Base-by-base conservation (phyloP, 1,139 yeast species). In the Yamadazyma diddensiae region DNA sequence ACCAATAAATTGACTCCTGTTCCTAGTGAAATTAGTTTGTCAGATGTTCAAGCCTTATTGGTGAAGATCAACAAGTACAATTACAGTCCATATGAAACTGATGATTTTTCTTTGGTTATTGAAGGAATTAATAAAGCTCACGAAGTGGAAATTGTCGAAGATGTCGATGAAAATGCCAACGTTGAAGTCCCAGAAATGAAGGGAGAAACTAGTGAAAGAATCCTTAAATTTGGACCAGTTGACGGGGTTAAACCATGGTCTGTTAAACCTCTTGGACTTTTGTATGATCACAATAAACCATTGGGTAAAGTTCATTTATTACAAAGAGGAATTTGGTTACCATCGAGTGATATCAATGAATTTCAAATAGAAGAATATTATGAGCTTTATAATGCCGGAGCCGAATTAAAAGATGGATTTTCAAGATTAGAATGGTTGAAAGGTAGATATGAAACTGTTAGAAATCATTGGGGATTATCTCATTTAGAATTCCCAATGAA, bases 351-450 rank as follows among this genome's bases (percentile, higher is more conserved):
- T 34, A 61, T 63, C 8, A 63, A 57, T 29, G 60, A 60, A 35
- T 57, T 69, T 27, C 62, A 65, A 24, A 70, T 88, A 33, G 95
- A 87, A 53, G 98, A 94, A 54, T 79, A 82, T 49, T 90, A 87
- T 54, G 92, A 88, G 62, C 50, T 90, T 30, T 73, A 82, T 28
- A 86, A 92, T 53, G 65, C 64, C 21, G 97, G 85, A 19, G 94
- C 95, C 7, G 65, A 65, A 38, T 68, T 90, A 46, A 60, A 67
- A 30, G 49, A 63, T 7, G 92, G 94, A 1, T 90, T 86, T 53
- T 79, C 90, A 15, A 75, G 97, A 55, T 73, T 79, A 9, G 88
- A 85, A 34, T 85, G 82, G 75, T 73, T 81, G 75, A 65, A 65
- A 42, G 76, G 75, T 20, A 69, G 70, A 41, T 65, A 63, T 34